phyloP scores from a whole-genome alignment of 495 filamentous ascomycete species.

The Penicillium cataractarum region DNA sequence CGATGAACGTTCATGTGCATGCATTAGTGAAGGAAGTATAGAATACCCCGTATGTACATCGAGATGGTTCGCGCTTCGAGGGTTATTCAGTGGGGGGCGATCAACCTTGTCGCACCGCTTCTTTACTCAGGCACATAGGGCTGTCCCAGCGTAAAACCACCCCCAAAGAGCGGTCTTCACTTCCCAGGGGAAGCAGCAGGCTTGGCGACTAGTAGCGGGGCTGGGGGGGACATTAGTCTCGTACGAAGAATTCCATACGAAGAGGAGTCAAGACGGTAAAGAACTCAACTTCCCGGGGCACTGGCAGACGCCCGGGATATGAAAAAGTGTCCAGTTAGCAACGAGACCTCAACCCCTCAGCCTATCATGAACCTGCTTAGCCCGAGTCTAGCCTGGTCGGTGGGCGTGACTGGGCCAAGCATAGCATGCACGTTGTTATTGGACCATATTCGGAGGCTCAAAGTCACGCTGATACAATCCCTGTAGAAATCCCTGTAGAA shows the following conservation, averaged over 20 bases:
- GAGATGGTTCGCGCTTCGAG: background rate
- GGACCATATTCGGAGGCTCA: background rate
- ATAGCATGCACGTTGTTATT: background rate
- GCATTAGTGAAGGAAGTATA: background rate
- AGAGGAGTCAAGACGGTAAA: background rate
- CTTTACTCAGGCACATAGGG: conserved; percentile 23
- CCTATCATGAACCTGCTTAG: background rate
- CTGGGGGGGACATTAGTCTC: background rate
- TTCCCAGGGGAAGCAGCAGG: background rate
- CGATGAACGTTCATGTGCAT: background rate
- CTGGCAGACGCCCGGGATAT: conserved; percentile 2
- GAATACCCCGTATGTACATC: background rate
- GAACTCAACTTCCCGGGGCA: background rate
- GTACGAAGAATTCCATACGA: background rate
- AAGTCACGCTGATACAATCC: conserved; percentile 7
- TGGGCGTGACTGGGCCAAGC: background rate
- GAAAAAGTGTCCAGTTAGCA: background rate
- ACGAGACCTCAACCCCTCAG: background rate
- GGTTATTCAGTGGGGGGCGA: background rate
- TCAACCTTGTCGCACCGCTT: conserved; percentile 18
- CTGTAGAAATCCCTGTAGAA: background rate
- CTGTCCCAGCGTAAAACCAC: conserved; percentile 11
- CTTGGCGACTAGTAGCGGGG: background rate
- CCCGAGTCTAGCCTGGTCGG: conserved; percentile 1
- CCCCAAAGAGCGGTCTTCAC: conserved; percentile 15